Evolutionary conservation across 1,284 basidiomycete species (phyloP).

Genomic region (Naganishia sp.): DNA sequence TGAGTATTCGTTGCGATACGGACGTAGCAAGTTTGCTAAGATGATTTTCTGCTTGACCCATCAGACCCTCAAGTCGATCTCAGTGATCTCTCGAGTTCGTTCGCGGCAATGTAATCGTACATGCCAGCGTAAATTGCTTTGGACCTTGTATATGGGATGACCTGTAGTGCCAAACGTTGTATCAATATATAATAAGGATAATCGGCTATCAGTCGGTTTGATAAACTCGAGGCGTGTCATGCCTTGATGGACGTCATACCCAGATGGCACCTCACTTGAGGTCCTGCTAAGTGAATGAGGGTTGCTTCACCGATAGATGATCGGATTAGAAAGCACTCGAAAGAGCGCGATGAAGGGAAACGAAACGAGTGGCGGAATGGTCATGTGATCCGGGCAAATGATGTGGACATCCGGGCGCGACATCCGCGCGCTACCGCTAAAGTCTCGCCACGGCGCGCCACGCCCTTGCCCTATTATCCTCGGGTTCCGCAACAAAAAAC

Average conservation of each 20-base stretch:
- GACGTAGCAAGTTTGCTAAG: not conserved
- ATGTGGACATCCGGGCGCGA: no score
- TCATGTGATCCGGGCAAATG: no score
- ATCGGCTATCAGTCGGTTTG: not conserved
- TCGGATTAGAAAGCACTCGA: no score
- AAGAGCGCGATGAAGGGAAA: no score
- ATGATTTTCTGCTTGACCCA: not conserved
- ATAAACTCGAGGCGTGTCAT: not conserved
- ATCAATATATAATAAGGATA: conserved; percentile 2
- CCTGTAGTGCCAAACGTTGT: not conserved
- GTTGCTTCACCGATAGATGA: not conserved
- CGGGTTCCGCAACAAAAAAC: conserved; percentile 7
- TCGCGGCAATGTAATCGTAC: conserved; percentile 13
- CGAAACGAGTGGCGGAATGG: no score
- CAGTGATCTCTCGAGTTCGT: conserved; percentile 46
- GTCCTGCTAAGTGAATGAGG: not conserved
- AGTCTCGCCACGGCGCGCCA: not conserved
- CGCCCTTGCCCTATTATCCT: conserved; percentile 4
- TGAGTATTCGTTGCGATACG: conserved; percentile 35
- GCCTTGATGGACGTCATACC: not conserved
- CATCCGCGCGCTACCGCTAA: no score
- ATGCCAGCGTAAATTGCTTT: not conserved
- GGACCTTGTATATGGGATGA: not conserved
- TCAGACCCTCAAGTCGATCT: conserved; percentile 53
- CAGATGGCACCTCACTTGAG: not conserved